phyloP scores from a whole-genome alignment of 2,329 filamentous ascomycete genomes.

The Nothopassalora personata region DNA sequence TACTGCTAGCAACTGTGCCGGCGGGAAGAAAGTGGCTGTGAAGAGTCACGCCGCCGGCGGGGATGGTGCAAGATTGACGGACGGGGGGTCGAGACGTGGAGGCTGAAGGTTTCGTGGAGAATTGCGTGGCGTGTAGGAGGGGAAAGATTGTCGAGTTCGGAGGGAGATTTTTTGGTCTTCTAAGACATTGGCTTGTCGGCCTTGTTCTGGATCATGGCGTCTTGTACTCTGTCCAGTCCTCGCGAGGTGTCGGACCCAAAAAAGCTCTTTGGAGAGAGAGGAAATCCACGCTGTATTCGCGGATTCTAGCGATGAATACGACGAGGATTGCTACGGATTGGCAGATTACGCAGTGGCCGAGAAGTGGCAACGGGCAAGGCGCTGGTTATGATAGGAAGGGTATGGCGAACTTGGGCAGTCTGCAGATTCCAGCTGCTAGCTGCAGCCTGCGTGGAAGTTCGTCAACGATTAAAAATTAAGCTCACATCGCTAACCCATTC shows the following conservation, averaged over 20 bases:
- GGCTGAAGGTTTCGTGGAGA: slow-evolving; percentile 68
- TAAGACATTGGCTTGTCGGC: too few relatives aligned
- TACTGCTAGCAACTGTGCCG: slow-evolving; percentile 36
- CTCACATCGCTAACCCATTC: not conserved
- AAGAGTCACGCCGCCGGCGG: not conserved
- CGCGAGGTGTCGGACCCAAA: not conserved
- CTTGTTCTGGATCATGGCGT: not conserved
- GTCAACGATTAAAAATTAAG: not conserved
- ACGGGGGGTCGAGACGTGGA: slow-evolving; percentile 50
- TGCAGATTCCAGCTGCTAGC: slow-evolving; percentile 19
- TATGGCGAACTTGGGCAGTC: slow-evolving; percentile 22
- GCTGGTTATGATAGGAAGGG: slow-evolving; percentile 20
- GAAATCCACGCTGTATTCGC: slow-evolving; percentile 1
- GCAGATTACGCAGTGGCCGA: slow-evolving; percentile 15
- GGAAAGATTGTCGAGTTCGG: slow-evolving; percentile 17
- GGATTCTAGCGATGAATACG: slow-evolving; percentile 6
- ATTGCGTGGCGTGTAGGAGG: slow-evolving; percentile 73
- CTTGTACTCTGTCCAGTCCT: not conserved
- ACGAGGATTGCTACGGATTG: slow-evolving; percentile 15
- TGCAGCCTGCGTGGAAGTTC: slow-evolving; percentile 4
- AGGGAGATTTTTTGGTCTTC: too few relatives aligned
- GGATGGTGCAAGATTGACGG: slow-evolving; percentile 41
- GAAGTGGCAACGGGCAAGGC: slow-evolving; percentile 20
- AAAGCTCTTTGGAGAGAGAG: not conserved
- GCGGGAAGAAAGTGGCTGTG: slow-evolving; percentile 31